Base-by-base conservation (phyloP, 768 basidiomycete species). In the Asterophora parasitica region DNA sequence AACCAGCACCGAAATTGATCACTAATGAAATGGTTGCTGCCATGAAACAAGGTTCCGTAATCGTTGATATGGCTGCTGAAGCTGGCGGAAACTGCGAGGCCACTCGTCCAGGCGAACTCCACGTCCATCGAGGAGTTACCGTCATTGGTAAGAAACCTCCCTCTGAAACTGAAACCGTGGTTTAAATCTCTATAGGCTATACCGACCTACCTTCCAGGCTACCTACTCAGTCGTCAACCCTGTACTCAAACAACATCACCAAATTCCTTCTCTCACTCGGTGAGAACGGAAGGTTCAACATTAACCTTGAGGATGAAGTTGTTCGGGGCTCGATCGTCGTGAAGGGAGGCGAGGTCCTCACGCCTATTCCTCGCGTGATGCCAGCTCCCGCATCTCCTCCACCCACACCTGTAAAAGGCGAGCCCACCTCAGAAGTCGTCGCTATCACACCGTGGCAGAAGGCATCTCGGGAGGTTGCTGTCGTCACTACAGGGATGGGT, bases 31-130 rank as follows among this genome's bases (percentile, higher is more conserved):
- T 92, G 86, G 76, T 93, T 11, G 78, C 82, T 33, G 85, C 82
- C n/a, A 92, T 93, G 91, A 92, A 88, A 57, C 88, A 88, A 68
- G 91, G 91, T 19, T 92, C 91, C 4, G 82, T 93, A 23, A 79
- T 93, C 44, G 90, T 92, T 20, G 91, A 93, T 63, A 62, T 88
- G 49, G 91, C 91, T 32, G 85, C 89, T 12, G 91, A 93, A 67
- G 78, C 88, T 37, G 90, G 91, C n/a, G 91, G 91, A 11, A 93
- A 93, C 53, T 92, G 91, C 57, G 85, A 82, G 57, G 83, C 81
- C 11, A 93, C 91, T 7, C 71, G 75, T 42, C 89, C 91, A 6
- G 91, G 91, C 23, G 76, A 91, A 57, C 69, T 89, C 27, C 65
- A 72, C 41, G 71, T 82, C 8, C 74, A 86, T 54, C 69, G 80